Evolutionary conservation across 2,329 filamentous ascomycete genomes (phyloP).

Genomic region (Hypocrella siamensis): DNA sequence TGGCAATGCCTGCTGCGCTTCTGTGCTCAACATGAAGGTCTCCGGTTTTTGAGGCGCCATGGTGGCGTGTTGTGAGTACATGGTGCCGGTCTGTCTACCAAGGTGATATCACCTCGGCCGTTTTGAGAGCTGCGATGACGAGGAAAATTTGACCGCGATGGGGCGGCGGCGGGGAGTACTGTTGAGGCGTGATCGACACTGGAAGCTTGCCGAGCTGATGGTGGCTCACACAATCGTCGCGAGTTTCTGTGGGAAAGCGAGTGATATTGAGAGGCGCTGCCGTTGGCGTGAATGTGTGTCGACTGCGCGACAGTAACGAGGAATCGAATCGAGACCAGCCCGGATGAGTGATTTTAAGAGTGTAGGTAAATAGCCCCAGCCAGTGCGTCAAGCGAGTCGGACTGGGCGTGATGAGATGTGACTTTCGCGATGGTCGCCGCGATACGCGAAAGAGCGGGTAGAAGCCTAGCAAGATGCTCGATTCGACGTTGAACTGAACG

Average conservation of each 20-base stretch:
- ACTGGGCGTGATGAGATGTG: constrained; percentile 11
- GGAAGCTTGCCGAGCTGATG: too few species aligned
- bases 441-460: constrained; percentile 2
- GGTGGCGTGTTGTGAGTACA: constrained; percentile 71
- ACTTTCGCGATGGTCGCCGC: constrained; percentile 23
- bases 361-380: constrained; percentile 18
- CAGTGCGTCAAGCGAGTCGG: constrained; percentile 30
- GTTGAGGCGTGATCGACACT: too few species aligned
- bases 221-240: constrained; percentile 1
- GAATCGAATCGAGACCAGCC: constrained; percentile 36
- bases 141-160: too few species aligned
- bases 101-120: constrained; percentile 1
- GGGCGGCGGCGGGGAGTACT: too few species aligned
- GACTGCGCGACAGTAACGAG: constrained; percentile 9
- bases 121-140: too few species aligned
- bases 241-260: background rate
- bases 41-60: constrained; percentile 96
- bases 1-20: constrained; percentile 90
- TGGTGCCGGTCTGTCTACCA: constrained; percentile 22
- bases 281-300: constrained; percentile 6
- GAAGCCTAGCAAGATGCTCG: background rate
- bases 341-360: constrained; percentile 15
- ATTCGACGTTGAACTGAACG: background rate
- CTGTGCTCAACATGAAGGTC: constrained; percentile 95
- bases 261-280: constrained; percentile 16